Conservation (phyloP, 1,284 basidiomycete genomes). For the Cronartium quercuum region DNA sequence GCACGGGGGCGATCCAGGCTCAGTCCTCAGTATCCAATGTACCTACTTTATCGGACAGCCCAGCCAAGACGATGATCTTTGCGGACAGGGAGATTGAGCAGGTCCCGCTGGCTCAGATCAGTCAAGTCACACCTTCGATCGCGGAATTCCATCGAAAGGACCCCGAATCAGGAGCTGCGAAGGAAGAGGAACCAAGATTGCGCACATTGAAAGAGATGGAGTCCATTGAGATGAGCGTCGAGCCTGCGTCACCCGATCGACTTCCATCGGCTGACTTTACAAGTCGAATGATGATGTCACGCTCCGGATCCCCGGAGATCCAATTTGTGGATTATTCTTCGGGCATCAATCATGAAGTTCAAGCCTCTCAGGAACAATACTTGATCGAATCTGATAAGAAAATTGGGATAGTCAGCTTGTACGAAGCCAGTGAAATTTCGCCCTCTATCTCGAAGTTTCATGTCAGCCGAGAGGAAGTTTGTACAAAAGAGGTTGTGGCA, state of each 20-base stretch:
- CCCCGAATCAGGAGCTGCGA: background rate
- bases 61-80: background rate
- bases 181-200: background rate
- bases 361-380: background rate
- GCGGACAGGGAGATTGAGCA: background rate
- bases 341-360: background rate
- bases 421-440: conserved; percentile 7
- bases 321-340: conserved; percentile 24
- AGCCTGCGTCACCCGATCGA: conserved; percentile 18
- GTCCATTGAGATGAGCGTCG: background rate
- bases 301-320: background rate
- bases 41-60: background rate
- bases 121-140: background rate
- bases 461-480: background rate
- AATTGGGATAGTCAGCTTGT: conserved; percentile 3
- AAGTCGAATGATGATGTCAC: conserved; percentile 15
- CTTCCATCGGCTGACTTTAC: conserved; percentile 19
- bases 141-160: background rate
- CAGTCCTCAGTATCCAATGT: background rate
- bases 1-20: too few relatives aligned
- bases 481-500: too few relatives aligned
- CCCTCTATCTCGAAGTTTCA: background rate
- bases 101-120: background rate
- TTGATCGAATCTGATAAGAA: conserved; percentile 15
- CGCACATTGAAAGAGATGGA: conserved; percentile 1